Base-by-base conservation (phyloP, 2,329 filamentous ascomycete species). In the Incumbomyces delicatus region DNA sequence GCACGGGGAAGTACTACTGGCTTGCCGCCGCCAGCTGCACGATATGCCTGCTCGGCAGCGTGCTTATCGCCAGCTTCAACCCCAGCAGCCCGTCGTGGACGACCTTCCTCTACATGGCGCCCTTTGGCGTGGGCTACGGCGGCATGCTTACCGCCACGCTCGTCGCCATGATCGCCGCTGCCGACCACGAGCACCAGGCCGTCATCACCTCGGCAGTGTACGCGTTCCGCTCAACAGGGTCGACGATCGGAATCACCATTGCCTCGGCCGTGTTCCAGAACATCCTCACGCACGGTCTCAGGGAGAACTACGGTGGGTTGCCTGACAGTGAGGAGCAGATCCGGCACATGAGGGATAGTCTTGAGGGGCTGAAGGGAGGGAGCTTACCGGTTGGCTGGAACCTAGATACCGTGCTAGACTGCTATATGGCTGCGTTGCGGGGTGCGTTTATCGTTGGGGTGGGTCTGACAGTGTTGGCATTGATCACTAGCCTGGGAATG, bases 201-300 rank as follows among this genome's bases (percentile, higher is more conserved):
- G 85, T 94, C 43, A 80, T 94, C 56, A 94, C 88, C 0, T 87
- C 85, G 1, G 85, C 86, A 0, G 89, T 83, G 0, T 95, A 87
- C 56, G 82, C 82, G 0, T 88, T 87, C 63, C 76, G 85, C 32
- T 83, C 80, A n/a, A 85, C 85, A 0, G 85, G 85, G 5, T 79
- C 76, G 33, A 84, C 83, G 0, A 76, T 88, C 41, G 84, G 85
- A 10, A 78, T 88, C 57, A 85, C 83, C 0, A 66, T 86, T 46
- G 85, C 84, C 1, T 83, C 82, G 1, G 77, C 85, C 1, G 83
- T 94, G 13, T 95, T 92, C 61, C 88, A 95, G 61, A 94, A 94
- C 54, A 71, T 89, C 1, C 74, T 95, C 17, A 80, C 81, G 52
- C 60, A 61, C 0, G 69, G 74, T 2, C 73, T 95, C 1, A 83